Conservation (phyloP, 225 moss, liverwort and hornwort genomes). For the Takakia lepidozioides region DNA sequence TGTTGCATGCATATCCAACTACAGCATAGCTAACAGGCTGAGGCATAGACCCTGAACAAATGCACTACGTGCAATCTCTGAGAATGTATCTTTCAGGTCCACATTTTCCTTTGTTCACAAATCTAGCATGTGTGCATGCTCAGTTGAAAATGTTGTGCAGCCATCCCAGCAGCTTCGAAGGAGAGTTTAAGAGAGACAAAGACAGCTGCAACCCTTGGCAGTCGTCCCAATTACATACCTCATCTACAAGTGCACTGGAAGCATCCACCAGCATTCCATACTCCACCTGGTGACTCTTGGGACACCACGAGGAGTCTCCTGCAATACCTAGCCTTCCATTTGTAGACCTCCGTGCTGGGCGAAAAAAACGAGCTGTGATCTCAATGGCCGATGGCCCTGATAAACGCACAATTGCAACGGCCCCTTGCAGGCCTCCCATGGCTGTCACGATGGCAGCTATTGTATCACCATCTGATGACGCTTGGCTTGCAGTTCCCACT, state of each 20-base stretch:
- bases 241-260: conserved; percentile 63
- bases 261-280: conserved; percentile 73
- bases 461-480: conserved; percentile 2
- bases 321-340: conserved; percentile 8
- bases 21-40: too few relatives aligned
- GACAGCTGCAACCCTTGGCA: too few relatives aligned
- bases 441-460: conserved; percentile 50
- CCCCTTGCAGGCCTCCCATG: conserved; percentile 86
- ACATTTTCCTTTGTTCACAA: too few relatives aligned
- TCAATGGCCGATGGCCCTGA: conserved; percentile 72
- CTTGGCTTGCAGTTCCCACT: neutral
- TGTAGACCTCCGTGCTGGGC: conserved; percentile 39
- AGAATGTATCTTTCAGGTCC: too few relatives aligned
- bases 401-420: conserved; percentile 87
- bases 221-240: conserved; percentile 38
- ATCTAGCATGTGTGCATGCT: too few relatives aligned
- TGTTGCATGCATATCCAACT: too few relatives aligned
- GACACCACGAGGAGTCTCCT: conserved; percentile 33
- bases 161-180: too few relatives aligned
- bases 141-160: too few relatives aligned
- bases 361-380: conserved; percentile 62
- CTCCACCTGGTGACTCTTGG: conserved; percentile 77
- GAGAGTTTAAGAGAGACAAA: too few relatives aligned
- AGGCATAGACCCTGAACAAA: too few relatives aligned
- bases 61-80: too few relatives aligned